A percentile compares a stretch with the other conserved stretches of the same genome.
Evolutionary conservation across 2,329 filamentous ascomycete species (phyloP).

Genomic region (Botrytis tulipae): DNA sequence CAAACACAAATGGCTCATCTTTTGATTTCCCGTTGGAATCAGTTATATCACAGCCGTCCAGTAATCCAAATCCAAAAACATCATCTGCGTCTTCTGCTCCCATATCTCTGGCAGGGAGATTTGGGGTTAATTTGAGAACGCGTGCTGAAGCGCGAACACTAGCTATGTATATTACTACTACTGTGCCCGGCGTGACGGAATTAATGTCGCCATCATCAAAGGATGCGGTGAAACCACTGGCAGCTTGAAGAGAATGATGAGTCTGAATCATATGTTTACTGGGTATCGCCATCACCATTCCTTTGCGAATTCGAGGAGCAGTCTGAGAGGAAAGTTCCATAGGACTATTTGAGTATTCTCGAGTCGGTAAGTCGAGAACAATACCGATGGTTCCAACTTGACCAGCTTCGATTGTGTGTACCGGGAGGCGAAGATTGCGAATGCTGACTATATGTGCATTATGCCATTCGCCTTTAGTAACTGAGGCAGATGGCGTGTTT

Average conservation of each 20-base stretch:
- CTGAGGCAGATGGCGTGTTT: slow-evolving; percentile 52
- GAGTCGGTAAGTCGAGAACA: slow-evolving; percentile 49
- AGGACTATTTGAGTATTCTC: slow-evolving; percentile 38
- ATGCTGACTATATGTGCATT: slow-evolving; percentile 79
- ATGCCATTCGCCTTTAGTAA: slow-evolving; percentile 70
- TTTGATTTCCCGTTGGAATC: slow-evolving; percentile 38
- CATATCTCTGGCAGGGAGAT: slow-evolving; percentile 30
- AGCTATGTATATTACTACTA: slow-evolving; percentile 81
- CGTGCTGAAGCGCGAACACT: slow-evolving; percentile 81
- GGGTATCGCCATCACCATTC: slow-evolving; percentile 74
- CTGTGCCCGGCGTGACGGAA: slow-evolving; percentile 62
- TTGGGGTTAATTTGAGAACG: slow-evolving; percentile 54
- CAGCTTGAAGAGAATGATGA: slow-evolving; percentile 58
- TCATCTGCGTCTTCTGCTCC: slow-evolving; percentile 42
- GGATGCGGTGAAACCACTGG: slow-evolving; percentile 67
- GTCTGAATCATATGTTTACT: slow-evolving; percentile 57
- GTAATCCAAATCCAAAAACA: slow-evolving; percentile 57
- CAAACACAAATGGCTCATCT: slow-evolving; percentile 41
- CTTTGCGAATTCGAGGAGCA: slow-evolving; percentile 61
- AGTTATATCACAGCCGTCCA: slow-evolving; percentile 45
- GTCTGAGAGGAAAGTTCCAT: slow-evolving; percentile 38
- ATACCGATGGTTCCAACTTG: slow-evolving; percentile 91
- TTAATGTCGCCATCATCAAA: slow-evolving; percentile 65
- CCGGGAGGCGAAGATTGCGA: slow-evolving; percentile 81
- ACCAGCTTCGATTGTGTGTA: slow-evolving; percentile 69